A percentile compares a stretch with the other conserved stretches of the same genome.
phyloP scores from a whole-genome alignment of 2,329 filamentous ascomycete species.

The Ustulina deusta region DNA sequence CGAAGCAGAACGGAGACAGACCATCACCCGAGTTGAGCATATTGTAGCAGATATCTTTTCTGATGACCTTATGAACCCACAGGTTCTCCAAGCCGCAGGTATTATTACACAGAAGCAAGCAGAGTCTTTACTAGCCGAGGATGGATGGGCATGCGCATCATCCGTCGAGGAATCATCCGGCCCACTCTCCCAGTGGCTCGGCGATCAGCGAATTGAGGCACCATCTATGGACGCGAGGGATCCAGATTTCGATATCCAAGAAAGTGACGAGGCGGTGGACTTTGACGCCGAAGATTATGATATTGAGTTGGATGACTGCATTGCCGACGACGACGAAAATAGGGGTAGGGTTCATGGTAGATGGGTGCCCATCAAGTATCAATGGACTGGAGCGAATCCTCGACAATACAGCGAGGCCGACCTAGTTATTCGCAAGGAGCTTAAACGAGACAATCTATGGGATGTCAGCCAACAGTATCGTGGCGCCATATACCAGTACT shows the following conservation, averaged over 20 bases:
- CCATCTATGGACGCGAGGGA: constrained; percentile 39
- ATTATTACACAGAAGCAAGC: constrained; percentile 74
- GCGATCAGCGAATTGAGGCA: constrained; percentile 59
- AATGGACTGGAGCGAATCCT: constrained; percentile 53
- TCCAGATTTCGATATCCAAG: constrained; percentile 46
- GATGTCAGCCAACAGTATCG: constrained; percentile 67
- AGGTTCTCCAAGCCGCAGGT: constrained; percentile 64
- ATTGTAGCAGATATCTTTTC: constrained; percentile 57
- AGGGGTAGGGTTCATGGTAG: constrained; percentile 59
- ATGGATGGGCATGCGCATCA: constrained; percentile 46
- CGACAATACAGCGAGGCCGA: constrained; percentile 41
- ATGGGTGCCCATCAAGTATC: constrained; percentile 57
- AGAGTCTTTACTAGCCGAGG: constrained; percentile 68
- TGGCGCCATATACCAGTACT: constrained; percentile 73
- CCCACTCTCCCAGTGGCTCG: constrained; percentile 68
- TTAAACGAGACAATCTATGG: constrained; percentile 67
- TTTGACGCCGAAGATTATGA: constrained; percentile 66
- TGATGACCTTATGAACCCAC: constrained; percentile 63
- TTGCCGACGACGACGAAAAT: constrained; percentile 53
- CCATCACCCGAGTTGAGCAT: constrained; percentile 54
- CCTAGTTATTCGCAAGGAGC: constrained; percentile 53
- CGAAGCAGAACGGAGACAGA: constrained; percentile 48
- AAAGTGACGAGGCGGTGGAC: constrained; percentile 67
- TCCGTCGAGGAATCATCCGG: constrained; percentile 36
- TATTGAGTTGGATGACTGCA: constrained; percentile 52